These are phyloP conservation scores for Astrothelium subdiscretum DNA, from an alignment of 495 filamentous ascomycete species.

Conservation along the genomic window DNA sequence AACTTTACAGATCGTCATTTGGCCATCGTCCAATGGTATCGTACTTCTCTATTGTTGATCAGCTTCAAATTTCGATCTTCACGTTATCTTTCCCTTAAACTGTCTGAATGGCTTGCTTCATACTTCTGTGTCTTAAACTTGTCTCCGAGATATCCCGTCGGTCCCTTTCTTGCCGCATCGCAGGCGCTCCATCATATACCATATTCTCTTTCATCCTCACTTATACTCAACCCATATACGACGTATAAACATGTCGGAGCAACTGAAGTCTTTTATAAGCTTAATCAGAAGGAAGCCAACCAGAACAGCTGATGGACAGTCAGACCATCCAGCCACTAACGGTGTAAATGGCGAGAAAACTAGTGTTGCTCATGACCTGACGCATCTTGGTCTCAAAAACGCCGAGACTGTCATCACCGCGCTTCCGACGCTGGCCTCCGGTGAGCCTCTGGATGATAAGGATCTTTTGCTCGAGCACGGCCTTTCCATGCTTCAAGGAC, in stretches of 20 bases:
- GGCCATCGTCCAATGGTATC: background rate
- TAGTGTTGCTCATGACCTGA: slow-evolving; percentile 22
- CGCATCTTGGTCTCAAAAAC: slow-evolving; percentile 22
- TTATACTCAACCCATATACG: background rate
- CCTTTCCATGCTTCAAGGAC: slow-evolving; percentile 27
- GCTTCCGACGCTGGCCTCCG: slow-evolving; percentile 23
- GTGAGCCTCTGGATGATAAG: slow-evolving; percentile 30
- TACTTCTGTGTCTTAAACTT: background rate
- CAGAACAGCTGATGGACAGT: slow-evolving; percentile 26
- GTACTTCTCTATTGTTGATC: background rate
- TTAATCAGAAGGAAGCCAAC: slow-evolving; percentile 25
- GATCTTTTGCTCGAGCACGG: slow-evolving; percentile 29
- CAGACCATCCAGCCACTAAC: slow-evolving; percentile 17
- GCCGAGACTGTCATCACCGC: slow-evolving; percentile 20
- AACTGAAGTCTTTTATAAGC: slow-evolving; percentile 22
- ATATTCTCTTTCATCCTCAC: background rate
- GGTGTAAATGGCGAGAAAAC: slow-evolving; percentile 17
- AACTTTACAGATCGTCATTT: background rate
- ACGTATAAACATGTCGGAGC: background rate
- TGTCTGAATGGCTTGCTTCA: background rate
- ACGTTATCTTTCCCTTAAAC: background rate
- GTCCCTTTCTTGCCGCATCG: background rate
- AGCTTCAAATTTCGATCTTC: background rate
- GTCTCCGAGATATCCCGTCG: background rate
- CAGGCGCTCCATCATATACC: background rate